phyloP scores from a whole-genome alignment of 2,329 filamentous ascomycete species.

The Aspergillus amoenus region DNA sequence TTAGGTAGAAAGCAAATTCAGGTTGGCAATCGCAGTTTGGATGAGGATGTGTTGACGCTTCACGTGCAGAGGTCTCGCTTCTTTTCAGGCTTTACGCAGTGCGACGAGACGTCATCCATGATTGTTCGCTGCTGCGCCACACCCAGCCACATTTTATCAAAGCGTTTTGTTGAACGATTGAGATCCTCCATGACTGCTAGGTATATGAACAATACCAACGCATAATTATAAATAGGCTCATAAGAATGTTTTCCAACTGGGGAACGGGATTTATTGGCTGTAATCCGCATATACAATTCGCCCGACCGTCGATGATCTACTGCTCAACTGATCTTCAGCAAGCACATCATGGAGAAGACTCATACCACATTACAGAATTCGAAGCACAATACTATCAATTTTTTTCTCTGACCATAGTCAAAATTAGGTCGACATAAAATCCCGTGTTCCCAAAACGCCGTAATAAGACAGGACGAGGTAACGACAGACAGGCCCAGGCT shows the following conservation, averaged over 20 bases:
- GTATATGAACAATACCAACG: too few relatives aligned
- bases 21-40: conserved; percentile 23
- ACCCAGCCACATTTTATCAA: conserved; percentile 5
- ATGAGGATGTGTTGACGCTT: conserved; percentile 33
- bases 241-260: neutral
- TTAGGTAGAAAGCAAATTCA: conserved; percentile 13
- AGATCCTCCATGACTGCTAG: too few relatives aligned
- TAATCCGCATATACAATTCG: neutral
- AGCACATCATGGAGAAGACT: neutral
- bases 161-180: neutral
- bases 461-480: conserved; percentile 39
- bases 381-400: conserved; percentile 28
- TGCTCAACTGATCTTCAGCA: neutral
- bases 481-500: conserved; percentile 26
- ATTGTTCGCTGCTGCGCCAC: conserved; percentile 31
- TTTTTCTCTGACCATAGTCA: conserved; percentile 31
- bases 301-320: neutral
- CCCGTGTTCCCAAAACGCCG: conserved; percentile 45
- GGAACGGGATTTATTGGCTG: neutral
- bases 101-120: conserved; percentile 31
- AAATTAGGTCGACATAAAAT: conserved; percentile 35
- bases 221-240: too few relatives aligned
- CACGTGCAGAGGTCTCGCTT: conserved; percentile 28
- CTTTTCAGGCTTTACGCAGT: conserved; percentile 14
- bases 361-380: conserved; percentile 25